Evolutionary conservation across 2,329 filamentous ascomycete species (phyloP).

Genomic region (Trichoderma cornu-damae): DNA sequence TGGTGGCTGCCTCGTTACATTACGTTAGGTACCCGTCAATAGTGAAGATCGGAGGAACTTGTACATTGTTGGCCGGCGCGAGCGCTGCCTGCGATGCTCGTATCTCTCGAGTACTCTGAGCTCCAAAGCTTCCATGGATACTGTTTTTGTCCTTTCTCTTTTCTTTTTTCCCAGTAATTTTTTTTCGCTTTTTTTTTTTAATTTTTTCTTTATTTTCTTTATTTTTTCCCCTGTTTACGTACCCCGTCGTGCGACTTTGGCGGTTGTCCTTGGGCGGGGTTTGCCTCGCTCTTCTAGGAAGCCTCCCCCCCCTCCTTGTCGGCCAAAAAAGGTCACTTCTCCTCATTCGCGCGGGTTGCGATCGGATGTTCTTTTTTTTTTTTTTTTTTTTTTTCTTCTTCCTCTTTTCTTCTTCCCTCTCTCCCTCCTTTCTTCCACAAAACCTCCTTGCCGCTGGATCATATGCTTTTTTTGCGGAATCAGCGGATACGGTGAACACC

Average conservation of each 20-base stretch:
- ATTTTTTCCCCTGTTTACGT: constrained; percentile 8
- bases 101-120: constrained; percentile 3
- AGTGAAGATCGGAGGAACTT: not conserved
- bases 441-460: not conserved
- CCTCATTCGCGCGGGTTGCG: not conserved
- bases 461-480: not conserved
- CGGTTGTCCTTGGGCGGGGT: constrained; percentile 12
- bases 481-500: not conserved
- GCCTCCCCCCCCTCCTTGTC: not conserved
- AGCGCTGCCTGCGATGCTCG: not conserved
- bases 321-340: constrained; percentile 14
- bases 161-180: not conserved
- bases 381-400: not conserved
- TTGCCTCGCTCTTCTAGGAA: not conserved
- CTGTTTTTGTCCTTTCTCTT: not conserved
- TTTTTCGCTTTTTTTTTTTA: not conserved
- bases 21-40: constrained; percentile 15
- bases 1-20: not conserved
- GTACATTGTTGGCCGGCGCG: not conserved
- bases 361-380: not conserved
- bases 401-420: not conserved
- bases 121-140: not conserved
- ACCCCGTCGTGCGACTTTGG: constrained; percentile 12
- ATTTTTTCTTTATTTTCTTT: not conserved
- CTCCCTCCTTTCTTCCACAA: not conserved